Conservation (phyloP, 2,329 filamentous ascomycete species). For the Aschersonia sp. region DNA sequence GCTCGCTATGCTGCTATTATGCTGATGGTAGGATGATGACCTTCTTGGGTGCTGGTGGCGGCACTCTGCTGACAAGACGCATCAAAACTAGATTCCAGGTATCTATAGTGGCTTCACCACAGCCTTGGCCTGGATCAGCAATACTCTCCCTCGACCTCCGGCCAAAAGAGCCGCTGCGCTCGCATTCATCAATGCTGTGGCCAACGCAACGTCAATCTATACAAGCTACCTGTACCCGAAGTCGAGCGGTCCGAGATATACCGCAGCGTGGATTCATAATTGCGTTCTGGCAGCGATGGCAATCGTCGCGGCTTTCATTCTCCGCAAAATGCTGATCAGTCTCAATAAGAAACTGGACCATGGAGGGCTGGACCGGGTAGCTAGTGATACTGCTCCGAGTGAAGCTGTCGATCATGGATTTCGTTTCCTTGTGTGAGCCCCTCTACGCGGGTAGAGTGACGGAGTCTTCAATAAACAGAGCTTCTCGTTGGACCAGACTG, state of each 20-base stretch:
- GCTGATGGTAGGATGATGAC: constrained; percentile 36
- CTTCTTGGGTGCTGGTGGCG: background rate
- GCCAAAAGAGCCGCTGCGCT: constrained; percentile 57
- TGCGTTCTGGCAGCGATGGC: constrained; percentile 49
- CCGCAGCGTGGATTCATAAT: constrained; percentile 53
- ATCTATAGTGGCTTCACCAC: constrained; percentile 55
- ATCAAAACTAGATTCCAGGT: constrained; percentile 27
- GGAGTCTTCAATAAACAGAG: background rate
- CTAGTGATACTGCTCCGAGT: constrained; percentile 36
- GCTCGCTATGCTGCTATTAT: constrained; percentile 59
- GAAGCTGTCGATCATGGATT: constrained; percentile 46
- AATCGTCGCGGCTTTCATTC: constrained; percentile 44
- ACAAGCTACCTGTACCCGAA: constrained; percentile 53
- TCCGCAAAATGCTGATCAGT: constrained; percentile 47
- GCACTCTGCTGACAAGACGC: background rate
- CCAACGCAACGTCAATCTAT: constrained; percentile 49
- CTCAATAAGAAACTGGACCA: constrained; percentile 57
- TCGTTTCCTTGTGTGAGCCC: constrained; percentile 41
- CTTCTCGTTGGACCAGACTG: too few species aligned
- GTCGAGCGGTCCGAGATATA: constrained; percentile 23
- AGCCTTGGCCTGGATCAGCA: constrained; percentile 59
- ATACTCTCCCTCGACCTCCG: constrained; percentile 59
- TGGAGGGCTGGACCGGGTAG: constrained; percentile 42
- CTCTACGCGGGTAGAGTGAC: too few species aligned
- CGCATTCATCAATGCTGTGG: constrained; percentile 55